Conservation (phyloP, 2,329 filamentous ascomycete species). For the Paecilomyces sp. region DNA sequence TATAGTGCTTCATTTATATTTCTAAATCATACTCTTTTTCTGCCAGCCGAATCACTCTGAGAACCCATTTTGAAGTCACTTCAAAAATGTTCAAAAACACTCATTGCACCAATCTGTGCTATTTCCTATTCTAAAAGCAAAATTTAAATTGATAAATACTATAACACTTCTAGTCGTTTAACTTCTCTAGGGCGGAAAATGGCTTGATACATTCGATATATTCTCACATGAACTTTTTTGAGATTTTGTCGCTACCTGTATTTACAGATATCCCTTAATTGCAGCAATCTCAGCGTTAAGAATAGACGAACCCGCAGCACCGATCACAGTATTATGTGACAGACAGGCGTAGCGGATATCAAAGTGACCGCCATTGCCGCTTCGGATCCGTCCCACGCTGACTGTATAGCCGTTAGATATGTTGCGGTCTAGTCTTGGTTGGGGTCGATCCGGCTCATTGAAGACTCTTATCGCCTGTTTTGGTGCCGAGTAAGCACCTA, state of each 20-base stretch:
- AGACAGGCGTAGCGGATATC: slow-evolving; percentile 92
- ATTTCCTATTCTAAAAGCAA: no score
- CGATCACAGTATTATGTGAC: slow-evolving; percentile 88
- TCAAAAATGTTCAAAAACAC: no score
- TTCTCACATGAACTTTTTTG: no score
- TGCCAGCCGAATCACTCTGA: no score
- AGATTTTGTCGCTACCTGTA: neutral
- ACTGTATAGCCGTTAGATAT: slow-evolving; percentile 81
- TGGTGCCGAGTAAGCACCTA: slow-evolving; percentile 85
- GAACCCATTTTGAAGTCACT: no score
- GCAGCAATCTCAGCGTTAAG: slow-evolving; percentile 89
- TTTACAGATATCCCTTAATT: slow-evolving; percentile 73
- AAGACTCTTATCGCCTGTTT: slow-evolving; percentile 75
- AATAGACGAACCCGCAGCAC: slow-evolving; percentile 89
- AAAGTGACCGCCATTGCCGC: slow-evolving; percentile 78
- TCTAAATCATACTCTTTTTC: no score
- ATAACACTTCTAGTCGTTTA: no score
- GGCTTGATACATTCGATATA: no score
- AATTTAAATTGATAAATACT: no score
- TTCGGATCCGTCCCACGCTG: slow-evolving; percentile 79
- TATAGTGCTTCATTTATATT: no score
- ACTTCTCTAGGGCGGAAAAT: no score
- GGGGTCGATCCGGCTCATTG: slow-evolving; percentile 82
- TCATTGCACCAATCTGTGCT: no score
- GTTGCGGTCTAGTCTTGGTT: slow-evolving; percentile 84